A percentile compares a stretch with the other conserved stretches of the same genome.
These are phyloP conservation scores for Vachellia pachyceras DNA, from an alignment of 306 rosid species.

Conservation along the genomic window DNA sequence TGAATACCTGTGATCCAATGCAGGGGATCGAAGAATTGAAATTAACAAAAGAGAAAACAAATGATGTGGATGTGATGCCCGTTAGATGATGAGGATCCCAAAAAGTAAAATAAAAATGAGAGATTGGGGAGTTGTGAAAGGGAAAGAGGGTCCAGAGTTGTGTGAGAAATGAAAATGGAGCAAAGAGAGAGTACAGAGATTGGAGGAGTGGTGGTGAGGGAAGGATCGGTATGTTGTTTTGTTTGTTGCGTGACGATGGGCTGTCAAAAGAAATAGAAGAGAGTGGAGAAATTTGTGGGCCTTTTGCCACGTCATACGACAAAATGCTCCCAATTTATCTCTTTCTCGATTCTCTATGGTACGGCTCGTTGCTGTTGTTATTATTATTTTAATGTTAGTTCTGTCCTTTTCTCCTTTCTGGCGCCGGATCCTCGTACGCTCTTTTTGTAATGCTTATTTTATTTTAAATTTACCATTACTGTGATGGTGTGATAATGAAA, in stretches of 20 bases:
- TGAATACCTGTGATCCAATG: slow-evolving; percentile 28
- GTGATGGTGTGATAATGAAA: neutral
- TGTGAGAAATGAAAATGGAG: slow-evolving; percentile 25
- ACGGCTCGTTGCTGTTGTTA: neutral
- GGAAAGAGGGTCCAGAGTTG: neutral
- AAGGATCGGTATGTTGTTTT: neutral
- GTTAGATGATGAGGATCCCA: neutral
- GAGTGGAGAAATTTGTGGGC: slow-evolving; percentile 22
- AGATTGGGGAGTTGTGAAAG: neutral
- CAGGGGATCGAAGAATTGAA: neutral
- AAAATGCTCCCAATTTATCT: neutral
- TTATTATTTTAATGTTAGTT: neutral
- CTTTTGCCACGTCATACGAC: slow-evolving; percentile 21
- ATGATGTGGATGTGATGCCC: neutral
- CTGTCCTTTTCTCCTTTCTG: neutral
- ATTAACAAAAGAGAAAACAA: neutral
- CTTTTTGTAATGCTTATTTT: too few relatives aligned
- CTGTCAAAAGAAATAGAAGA: slow-evolving; percentile 18
- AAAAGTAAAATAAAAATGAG: neutral
- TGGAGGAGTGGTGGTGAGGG: neutral
- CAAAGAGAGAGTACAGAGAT: neutral
- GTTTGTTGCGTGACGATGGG: slow-evolving; percentile 11
- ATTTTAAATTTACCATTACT: too few relatives aligned
- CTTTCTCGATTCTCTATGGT: neutral
- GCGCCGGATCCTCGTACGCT: neutral